phyloP scores from a whole-genome alignment of 805 yeast species.

The Zygosaccharomyces rouxii region DNA sequence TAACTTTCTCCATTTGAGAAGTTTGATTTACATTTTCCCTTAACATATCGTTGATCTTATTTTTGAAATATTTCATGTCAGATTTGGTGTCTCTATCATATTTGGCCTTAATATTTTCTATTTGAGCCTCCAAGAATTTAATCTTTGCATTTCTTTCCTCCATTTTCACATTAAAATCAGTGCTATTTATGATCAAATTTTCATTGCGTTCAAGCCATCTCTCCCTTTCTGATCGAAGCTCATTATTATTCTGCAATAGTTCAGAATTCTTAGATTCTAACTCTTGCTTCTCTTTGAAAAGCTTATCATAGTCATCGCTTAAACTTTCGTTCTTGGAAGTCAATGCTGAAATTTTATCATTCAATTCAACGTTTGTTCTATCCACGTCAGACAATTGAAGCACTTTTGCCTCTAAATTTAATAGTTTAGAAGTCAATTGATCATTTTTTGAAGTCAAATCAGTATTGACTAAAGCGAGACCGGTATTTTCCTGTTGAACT shows the following conservation, averaged over 20 bases:
- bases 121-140: neutral
- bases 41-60: slow-evolving; percentile 1
- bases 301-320: neutral
- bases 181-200: neutral
- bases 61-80: slow-evolving; percentile 4
- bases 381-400: neutral
- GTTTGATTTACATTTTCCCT: slow-evolving; percentile 2
- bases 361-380: neutral
- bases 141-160: slow-evolving; percentile 2
- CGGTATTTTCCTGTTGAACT: slow-evolving; percentile 1
- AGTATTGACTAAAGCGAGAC: slow-evolving; percentile 1
- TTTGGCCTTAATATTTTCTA: neutral
- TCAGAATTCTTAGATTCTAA: neutral
- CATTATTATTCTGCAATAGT: neutral
- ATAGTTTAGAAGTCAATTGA: neutral
- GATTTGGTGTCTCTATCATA: slow-evolving; percentile 2
- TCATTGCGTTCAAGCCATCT: neutral
- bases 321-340: neutral
- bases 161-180: neutral
- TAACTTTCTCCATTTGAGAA: neutral
- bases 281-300: neutral
- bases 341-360: neutral
- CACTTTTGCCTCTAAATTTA: neutral
- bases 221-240: neutral
- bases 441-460: slow-evolving; percentile 1